Evolutionary conservation across 495 filamentous ascomycete species (phyloP), one percentile per base, ranked within the genome.

Genomic region (Niebla homalea): DNA sequence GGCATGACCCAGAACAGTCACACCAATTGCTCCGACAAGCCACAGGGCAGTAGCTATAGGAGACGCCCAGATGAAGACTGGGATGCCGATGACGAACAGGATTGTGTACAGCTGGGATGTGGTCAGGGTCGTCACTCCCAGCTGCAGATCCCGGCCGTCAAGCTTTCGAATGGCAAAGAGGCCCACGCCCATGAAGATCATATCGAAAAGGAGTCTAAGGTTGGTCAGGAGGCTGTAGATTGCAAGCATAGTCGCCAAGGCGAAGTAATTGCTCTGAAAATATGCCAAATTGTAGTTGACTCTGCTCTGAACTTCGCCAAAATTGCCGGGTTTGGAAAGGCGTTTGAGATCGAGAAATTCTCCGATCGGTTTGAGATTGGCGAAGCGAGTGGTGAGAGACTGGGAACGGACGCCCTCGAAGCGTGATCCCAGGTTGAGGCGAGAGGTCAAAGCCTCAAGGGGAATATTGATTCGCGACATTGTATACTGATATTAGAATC

Each of bases 261-360:
- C 82, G 56, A 83, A 84, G 78, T 98, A 98, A 71, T 98, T 98
- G 84, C 87, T 96, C 49, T 88, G 90, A 74, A 95, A 98, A 72
- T 96, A 84, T 62, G 82, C 78, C 48, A 98, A 72, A 64, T 98
- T 98, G 82, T 95, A 98, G 71, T 94, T 94, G 64, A 94, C 82
- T 48, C 92, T 80, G 67, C 84, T 90, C 67, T 98, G 92, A 49
- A 85, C 78, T 62, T 97, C 92, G 57, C 68, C 78, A 57, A 97
- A 95, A 67, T 89, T 90, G 56, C 73, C 76, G 4, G 92, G 93
- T 70, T 96, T 97, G 42, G 87, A 95, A 11, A 98, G 56, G 26
- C 90, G 84, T 76, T 95, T 98, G 65, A 96, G 58, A 65, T 98
- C 89, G 62, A 97, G 73, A 68, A 98, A 98, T 65, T 98, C 92